Percentiles rank a stretch among this genome's conserved stretches.
Evolutionary conservation across 805 yeast species (phyloP).

Genomic region (Teunomyces funiuensis): DNA sequence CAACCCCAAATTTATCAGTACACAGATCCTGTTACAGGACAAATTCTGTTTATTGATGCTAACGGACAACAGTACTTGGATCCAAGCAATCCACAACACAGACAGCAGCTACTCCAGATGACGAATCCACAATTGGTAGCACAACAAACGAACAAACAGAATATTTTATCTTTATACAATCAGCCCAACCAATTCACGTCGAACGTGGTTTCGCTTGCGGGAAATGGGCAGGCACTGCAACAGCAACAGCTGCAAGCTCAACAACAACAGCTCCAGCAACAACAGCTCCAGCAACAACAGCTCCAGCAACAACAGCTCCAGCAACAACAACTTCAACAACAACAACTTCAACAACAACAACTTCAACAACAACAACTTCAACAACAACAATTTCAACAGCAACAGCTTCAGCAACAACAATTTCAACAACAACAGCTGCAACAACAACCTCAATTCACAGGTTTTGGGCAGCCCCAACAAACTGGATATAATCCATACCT

Average conservation of each 20-base stretch:
- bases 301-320: constrained; percentile 6
- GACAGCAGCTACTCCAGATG: constrained; percentile 32
- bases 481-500: constrained; percentile 10
- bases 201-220: constrained; percentile 25
- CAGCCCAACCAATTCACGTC: constrained; percentile 33
- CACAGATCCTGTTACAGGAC: constrained; percentile 71
- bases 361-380: constrained; percentile 8
- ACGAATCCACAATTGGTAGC: constrained; percentile 23
- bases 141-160: constrained; percentile 35
- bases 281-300: constrained; percentile 8
- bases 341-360: constrained; percentile 12
- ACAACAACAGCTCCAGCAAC: constrained; percentile 9
- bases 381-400: constrained; percentile 7
- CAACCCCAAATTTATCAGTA: constrained; percentile 61
- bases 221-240: constrained; percentile 13
- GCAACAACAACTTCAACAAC: constrained; percentile 9
- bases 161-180: constrained; percentile 41
- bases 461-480: constrained; percentile 13
- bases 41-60: constrained; percentile 63
- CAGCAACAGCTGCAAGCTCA: constrained; percentile 9
- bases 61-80: constrained; percentile 64
- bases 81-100: constrained; percentile 46
- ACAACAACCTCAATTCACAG: constrained; percentile 15
- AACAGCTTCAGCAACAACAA: constrained; percentile 11
- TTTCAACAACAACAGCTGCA: constrained; percentile 18